Percentiles rank a stretch among this genome's conserved stretches.
Conservation (phyloP, 768 basidiomycete species). For the Pleurotus citrinopileatus region DNA sequence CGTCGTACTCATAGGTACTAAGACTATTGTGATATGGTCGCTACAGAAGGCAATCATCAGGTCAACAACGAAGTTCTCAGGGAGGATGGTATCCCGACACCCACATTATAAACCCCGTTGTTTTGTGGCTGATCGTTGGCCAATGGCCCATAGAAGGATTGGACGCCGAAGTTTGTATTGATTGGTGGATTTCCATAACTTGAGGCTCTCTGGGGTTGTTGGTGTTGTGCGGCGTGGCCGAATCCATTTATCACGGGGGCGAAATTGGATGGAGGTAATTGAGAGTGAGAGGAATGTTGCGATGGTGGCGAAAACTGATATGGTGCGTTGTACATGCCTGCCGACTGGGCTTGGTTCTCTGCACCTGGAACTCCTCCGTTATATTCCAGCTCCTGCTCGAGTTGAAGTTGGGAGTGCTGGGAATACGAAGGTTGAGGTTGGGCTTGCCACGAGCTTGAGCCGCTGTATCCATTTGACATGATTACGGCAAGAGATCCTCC, state of each 20-base stretch:
- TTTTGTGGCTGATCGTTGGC: not conserved
- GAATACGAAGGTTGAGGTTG: slow-evolving; percentile 23
- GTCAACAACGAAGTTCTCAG: not conserved
- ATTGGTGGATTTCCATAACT: not conserved
- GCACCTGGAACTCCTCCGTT: slow-evolving; percentile 9
- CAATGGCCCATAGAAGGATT: not conserved
- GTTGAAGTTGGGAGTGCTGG: slow-evolving; percentile 27
- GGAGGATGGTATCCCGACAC: not conserved
- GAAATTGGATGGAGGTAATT: slow-evolving; percentile 12
- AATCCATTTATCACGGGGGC: slow-evolving; percentile 16
- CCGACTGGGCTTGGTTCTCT: slow-evolving; percentile 10
- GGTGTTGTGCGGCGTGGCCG: not conserved
- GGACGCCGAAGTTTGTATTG: not conserved
- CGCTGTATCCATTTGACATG: slow-evolving; percentile 23
- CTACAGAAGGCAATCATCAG: not conserved
- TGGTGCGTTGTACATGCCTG: slow-evolving; percentile 14
- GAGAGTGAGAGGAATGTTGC: slow-evolving; percentile 3
- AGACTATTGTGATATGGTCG: slow-evolving; percentile 1
- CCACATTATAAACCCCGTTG: too few relatives aligned
- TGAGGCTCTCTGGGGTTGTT: not conserved
- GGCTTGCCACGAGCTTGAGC: slow-evolving; percentile 21
- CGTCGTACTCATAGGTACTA: slow-evolving; percentile 1
- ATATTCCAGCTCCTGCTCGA: slow-evolving; percentile 32
- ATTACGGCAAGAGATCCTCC: slow-evolving; percentile 10
- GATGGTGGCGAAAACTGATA: slow-evolving; percentile 15